Percentiles rank a stretch among this genome's conserved stretches.
Conservation (phyloP, 129 eudicot species). For the Tagetes patula region DNA sequence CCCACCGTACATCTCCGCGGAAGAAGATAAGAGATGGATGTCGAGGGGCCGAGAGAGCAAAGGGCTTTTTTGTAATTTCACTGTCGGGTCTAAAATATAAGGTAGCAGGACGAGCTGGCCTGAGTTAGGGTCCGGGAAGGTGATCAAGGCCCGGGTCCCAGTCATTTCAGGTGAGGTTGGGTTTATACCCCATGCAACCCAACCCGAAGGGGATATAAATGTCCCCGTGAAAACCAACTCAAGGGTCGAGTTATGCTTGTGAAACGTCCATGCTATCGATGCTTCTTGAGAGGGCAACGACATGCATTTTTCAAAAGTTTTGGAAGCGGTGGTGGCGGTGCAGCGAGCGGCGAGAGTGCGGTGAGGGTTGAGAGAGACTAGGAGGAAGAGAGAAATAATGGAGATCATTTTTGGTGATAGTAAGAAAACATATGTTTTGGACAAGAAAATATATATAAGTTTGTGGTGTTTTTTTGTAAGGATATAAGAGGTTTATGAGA, state of each 20-base stretch:
- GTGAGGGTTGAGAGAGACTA: constrained; percentile 31
- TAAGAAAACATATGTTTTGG: constrained; percentile 23
- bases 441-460: constrained; percentile 4
- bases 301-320: constrained; percentile 75
- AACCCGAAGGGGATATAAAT: constrained; percentile 93
- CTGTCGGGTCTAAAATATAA: constrained; percentile 69
- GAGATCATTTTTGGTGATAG: constrained; percentile 29
- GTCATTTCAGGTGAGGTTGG: constrained; percentile 83
- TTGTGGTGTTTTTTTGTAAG: constrained; percentile 18
- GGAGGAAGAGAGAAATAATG: constrained; percentile 34
- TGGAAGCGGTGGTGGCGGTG: constrained; percentile 54
- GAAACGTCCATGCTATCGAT: constrained; percentile 88
- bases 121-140: constrained; percentile 94
- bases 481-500: constrained; percentile 24
- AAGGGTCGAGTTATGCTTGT: constrained; percentile 74
- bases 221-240: constrained; percentile 76
- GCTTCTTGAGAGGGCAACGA: constrained; percentile 81
- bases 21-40: constrained; percentile 70
- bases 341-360: constrained; percentile 53
- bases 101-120: constrained; percentile 86
- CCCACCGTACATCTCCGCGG: constrained; percentile 79
- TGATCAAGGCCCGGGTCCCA: constrained; percentile 79
- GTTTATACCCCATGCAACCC: constrained; percentile 97
- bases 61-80: constrained; percentile 61
- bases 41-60: constrained; percentile 83